Percentiles rank a stretch among this genome's conserved stretches.
phyloP scores from a whole-genome alignment of 106 monocot species.

The Dioscorea dumetorum region DNA sequence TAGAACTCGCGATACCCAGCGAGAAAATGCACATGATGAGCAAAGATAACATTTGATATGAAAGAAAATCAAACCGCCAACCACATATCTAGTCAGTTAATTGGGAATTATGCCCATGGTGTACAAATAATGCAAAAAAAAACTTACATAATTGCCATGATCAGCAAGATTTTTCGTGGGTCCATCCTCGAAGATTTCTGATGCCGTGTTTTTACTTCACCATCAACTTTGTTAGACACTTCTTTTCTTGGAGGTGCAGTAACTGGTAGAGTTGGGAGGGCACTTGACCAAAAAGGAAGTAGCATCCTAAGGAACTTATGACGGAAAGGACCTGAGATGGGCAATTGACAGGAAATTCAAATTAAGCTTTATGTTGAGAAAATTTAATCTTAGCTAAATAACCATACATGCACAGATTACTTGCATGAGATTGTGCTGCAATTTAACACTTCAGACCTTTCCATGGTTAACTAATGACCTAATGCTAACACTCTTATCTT shows the following conservation, averaged over 20 bases:
- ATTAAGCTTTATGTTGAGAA: background rate
- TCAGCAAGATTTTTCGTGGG: slow-evolving; percentile 82
- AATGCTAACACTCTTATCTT: background rate
- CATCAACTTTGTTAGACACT: slow-evolving; percentile 38
- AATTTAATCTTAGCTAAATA: background rate
- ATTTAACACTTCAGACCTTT: background rate
- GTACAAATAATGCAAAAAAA: background rate
- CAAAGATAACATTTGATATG: background rate
- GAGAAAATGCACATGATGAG: background rate
- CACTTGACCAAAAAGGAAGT: slow-evolving; percentile 94
- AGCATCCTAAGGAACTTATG: slow-evolving; percentile 81
- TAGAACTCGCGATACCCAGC: background rate
- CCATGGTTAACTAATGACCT: background rate
- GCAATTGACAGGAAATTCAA: background rate
- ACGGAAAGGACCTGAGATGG: slow-evolving; percentile 47
- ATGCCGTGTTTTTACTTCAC: slow-evolving; percentile 62
- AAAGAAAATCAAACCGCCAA: background rate
- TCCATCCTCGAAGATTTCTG: slow-evolving; percentile 84
- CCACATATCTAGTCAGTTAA: background rate
- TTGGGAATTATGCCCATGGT: no score
- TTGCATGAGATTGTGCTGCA: background rate
- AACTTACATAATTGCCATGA: slow-evolving; percentile 74
- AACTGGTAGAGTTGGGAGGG: slow-evolving; percentile 81
- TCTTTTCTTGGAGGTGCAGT: slow-evolving; percentile 86
- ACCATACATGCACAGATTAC: background rate